These are phyloP conservation scores for Acacia pycnantha DNA, from an alignment of 331 rosid genomes.

Conservation along the genomic window DNA sequence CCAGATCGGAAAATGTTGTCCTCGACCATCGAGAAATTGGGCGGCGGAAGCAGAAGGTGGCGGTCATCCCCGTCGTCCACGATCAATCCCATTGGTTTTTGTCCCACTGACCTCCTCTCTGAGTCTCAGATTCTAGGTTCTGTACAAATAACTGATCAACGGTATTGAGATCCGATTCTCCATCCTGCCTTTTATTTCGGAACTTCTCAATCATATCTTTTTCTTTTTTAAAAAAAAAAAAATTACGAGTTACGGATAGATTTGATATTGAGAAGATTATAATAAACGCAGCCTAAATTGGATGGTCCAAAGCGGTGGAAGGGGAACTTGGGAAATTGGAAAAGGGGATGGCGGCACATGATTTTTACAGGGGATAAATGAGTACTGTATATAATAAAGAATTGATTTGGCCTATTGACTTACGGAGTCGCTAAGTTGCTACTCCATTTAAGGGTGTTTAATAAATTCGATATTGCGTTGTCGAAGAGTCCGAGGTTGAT, in stretches of 20 bases:
- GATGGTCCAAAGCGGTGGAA: constrained; percentile 4
- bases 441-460: neutral
- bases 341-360: neutral
- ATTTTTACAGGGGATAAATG: no score
- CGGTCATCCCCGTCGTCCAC: constrained; percentile 30
- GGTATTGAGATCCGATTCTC: constrained; percentile 6
- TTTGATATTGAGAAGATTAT: neutral
- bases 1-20: constrained; percentile 90
- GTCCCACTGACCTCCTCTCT: neutral
- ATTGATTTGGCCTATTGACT: no score
- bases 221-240: no score
- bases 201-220: neutral
- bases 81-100: constrained; percentile 37
- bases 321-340: neutral
- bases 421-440: neutral
- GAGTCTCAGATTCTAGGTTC: neutral
- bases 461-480: neutral
- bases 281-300: neutral
- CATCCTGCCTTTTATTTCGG: neutral
- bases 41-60: constrained; percentile 60
- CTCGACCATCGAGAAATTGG: constrained; percentile 87
- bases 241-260: no score
- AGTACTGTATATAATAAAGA: no score
- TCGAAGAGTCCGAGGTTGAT: neutral
- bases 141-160: neutral